Evolutionary conservation across 306 rosid species (phyloP).

Genomic region (Vachellia pachyceras): DNA sequence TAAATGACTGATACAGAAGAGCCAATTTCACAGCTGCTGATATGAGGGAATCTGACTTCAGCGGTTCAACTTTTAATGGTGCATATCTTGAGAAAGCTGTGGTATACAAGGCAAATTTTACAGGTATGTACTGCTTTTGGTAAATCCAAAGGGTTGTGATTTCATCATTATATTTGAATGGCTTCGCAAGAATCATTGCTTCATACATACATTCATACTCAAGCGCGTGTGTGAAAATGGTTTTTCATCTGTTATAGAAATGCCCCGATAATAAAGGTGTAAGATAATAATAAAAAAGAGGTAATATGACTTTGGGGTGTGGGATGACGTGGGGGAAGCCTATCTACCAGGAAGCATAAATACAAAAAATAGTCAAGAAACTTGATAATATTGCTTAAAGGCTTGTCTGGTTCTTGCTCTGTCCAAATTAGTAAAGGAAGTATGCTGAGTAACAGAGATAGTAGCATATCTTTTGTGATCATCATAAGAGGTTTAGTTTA

Average conservation of each 20-base stretch:
- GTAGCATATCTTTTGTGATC: background rate
- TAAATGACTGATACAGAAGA: conserved; percentile 70
- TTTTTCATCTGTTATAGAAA: background rate
- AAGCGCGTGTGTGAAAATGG: background rate
- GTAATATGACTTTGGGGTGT: background rate
- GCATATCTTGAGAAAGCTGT: conserved; percentile 97
- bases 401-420: background rate
- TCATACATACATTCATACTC: background rate
- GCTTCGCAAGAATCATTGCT: background rate
- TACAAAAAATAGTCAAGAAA: background rate
- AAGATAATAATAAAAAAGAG: background rate
- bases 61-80: conserved; percentile 95
- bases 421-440: background rate
- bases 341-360: background rate
- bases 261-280: background rate
- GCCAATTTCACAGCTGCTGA: conserved; percentile 99
- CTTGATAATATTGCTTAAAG: background rate
- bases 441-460: background rate
- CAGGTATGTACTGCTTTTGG: conserved; percentile 56
- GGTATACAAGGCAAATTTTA: conserved; percentile 88
- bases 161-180: background rate
- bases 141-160: background rate
- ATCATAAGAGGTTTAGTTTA: background rate
- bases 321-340: background rate
- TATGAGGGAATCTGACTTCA: conserved; percentile 96